These are phyloP conservation scores for Bretschneidera sinensis DNA, from an alignment of 345 rosid species.

Conservation along the genomic window DNA sequence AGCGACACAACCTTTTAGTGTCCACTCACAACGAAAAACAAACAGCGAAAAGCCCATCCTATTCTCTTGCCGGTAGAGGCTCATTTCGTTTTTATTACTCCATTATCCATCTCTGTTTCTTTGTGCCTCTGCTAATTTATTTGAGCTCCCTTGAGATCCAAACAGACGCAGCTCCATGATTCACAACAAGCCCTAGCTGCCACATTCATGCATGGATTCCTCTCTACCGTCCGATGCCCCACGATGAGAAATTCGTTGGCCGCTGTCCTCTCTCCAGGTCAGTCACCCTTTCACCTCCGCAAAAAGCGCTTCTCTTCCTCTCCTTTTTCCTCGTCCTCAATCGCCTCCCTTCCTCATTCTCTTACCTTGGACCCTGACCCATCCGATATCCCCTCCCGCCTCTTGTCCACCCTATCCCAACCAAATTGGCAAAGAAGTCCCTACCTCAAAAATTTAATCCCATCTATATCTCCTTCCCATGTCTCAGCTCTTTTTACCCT, in stretches of 20 bases:
- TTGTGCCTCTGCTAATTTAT: too few relatives aligned
- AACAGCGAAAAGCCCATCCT: too few relatives aligned
- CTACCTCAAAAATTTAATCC: slow-evolving; percentile 31
- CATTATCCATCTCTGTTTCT: too few relatives aligned
- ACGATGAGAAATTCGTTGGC: slow-evolving; percentile 26
- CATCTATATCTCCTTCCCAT: slow-evolving; percentile 40
- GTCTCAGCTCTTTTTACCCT: slow-evolving; percentile 39
- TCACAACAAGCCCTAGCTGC: slow-evolving; percentile 3
- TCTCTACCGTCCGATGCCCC: slow-evolving; percentile 12
- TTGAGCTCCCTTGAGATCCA: too few relatives aligned
- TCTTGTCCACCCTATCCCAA: slow-evolving; percentile 44
- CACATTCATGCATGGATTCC: neutral
- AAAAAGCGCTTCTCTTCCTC: neutral
- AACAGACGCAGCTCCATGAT: slow-evolving; percentile 14
- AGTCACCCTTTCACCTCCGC: neutral
- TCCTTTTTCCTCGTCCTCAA: slow-evolving; percentile 19
- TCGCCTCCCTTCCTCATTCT: slow-evolving; percentile 8
- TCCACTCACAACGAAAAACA: too few relatives aligned
- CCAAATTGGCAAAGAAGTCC: slow-evolving; percentile 55
- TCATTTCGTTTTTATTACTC: too few relatives aligned
- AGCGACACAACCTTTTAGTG: too few relatives aligned
- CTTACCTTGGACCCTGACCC: slow-evolving; percentile 20
- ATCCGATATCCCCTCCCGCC: slow-evolving; percentile 29
- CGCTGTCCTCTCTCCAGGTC: slow-evolving; percentile 1
- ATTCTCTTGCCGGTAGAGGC: too few relatives aligned